phyloP scores from a whole-genome alignment of 1,284 basidiomycete genomes.

The Leccinum griseonigrum region DNA sequence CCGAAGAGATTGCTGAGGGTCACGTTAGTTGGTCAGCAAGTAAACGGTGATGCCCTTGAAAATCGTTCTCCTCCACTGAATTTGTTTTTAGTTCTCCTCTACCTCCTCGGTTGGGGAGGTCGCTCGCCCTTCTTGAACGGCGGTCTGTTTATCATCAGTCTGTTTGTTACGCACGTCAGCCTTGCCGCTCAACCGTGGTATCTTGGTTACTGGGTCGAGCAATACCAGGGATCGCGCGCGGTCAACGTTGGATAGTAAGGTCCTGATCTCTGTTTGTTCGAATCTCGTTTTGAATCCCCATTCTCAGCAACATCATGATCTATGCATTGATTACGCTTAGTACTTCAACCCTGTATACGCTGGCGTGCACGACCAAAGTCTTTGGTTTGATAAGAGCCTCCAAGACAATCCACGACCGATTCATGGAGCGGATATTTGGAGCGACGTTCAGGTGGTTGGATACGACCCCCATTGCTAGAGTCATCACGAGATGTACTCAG shows the following conservation, averaged over 20 bases:
- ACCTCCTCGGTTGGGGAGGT: constrained; percentile 41
- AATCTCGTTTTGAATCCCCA: neutral
- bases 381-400: constrained; percentile 53
- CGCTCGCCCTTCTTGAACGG: constrained; percentile 41
- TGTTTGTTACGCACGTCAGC: constrained; percentile 24
- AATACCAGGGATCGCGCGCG: constrained; percentile 39
- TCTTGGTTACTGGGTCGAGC: constrained; percentile 50
- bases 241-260: constrained; percentile 34
- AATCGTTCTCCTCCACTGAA: neutral
- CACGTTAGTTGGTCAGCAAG: constrained; percentile 48
- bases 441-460: constrained; percentile 56
- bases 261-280: neutral
- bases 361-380: constrained; percentile 28
- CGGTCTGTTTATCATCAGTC: constrained; percentile 28
- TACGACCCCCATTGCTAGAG: constrained; percentile 31
- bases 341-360: constrained; percentile 1
- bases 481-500: constrained; percentile 21
- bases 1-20: constrained; percentile 62
- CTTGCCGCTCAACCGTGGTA: constrained; percentile 46
- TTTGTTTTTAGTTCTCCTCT: constrained; percentile 29
- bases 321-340: constrained; percentile 1
- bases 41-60: constrained; percentile 4
- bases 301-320: constrained; percentile 4
- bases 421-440: constrained; percentile 56
- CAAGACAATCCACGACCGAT: constrained; percentile 50